A percentile compares a stretch with the other conserved stretches of the same genome.
Evolutionary conservation across 495 filamentous ascomycete species (phyloP).

Genomic region (Neurospora sp.): DNA sequence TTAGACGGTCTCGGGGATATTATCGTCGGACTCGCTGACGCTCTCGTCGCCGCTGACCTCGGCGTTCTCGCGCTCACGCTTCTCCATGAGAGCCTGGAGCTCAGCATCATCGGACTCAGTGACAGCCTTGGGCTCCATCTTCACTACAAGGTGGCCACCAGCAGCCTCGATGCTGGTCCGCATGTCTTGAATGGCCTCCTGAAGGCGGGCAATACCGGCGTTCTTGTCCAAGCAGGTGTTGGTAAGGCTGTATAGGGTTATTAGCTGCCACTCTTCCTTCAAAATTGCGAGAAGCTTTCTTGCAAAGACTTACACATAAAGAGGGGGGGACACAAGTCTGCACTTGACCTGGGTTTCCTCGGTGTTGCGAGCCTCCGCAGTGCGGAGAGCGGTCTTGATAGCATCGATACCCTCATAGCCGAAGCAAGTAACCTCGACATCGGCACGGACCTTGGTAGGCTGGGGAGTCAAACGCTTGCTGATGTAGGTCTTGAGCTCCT

Average conservation of each 20-base stretch:
- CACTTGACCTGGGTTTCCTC: constrained; percentile 90
- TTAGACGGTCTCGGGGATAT: constrained; percentile 40
- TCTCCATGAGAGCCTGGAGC: constrained; percentile 96
- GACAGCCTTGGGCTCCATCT: constrained; percentile 98
- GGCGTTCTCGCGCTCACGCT: constrained; percentile 93
- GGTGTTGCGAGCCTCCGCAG: constrained; percentile 81
- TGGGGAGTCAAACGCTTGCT: constrained; percentile 92
- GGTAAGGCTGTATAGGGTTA: constrained; percentile 41
- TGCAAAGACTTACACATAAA: constrained; percentile 57
- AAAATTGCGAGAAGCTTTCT: neutral
- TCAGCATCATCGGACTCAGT: constrained; percentile 97
- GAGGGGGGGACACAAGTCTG: constrained; percentile 85
- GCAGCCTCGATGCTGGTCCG: constrained; percentile 59
- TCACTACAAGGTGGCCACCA: constrained; percentile 71
- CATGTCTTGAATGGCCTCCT: constrained; percentile 81
- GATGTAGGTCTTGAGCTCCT: constrained; percentile 87
- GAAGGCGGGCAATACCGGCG: constrained; percentile 69
- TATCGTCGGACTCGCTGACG: constrained; percentile 84
- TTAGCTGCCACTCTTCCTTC: neutral
- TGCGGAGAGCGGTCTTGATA: constrained; percentile 80
- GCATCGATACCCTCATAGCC: constrained; percentile 97
- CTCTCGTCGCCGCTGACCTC: constrained; percentile 95
- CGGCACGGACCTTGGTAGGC: constrained; percentile 94
- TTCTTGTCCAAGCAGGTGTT: constrained; percentile 91
- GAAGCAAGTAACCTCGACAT: constrained; percentile 97